Base-by-base conservation (phyloP, 2,329 filamentous ascomycete genomes). In the Stachybotrys elegans region DNA sequence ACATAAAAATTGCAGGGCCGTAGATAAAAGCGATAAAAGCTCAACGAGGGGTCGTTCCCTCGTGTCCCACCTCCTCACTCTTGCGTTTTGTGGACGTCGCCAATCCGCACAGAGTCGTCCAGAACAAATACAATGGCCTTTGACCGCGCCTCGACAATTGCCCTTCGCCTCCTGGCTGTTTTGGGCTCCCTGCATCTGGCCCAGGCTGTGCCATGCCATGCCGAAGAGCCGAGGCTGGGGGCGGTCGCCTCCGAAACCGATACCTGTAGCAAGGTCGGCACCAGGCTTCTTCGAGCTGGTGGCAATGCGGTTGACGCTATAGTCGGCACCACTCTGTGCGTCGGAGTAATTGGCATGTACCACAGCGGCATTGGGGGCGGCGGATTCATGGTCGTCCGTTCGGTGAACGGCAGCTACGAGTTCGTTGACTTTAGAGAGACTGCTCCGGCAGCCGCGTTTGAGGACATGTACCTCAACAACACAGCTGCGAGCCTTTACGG, bases 381-480 rank as follows among this genome's bases (percentile, higher is more conserved):
- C 13, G 88, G 88, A 2, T 93, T 93, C 63, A 79, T 86, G 75
- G 70, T 90, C 3, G 73, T 91, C n/a, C 75, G 83, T 48, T 67
- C 72, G 3, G 64, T 75, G 5, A 76, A 86, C 49, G 84, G 84
- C 5, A 67, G 68, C 8, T 92, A 88, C 57, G 88, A 94, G 54
- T 86, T 81, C 51, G 81, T 95, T 51, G 89, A 95, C 60, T 95
- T 93, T 61, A 76, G 90, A 14, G 90, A 95, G 63, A 88, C 80
- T 0, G 90, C 90, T 0, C 89, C 90, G 1, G 86, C 83, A 0
- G 86, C 87, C 2, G 83, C 88, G 0, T 86, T 76, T 49, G 72
- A 91, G 61, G 78, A 89, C 52, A 95, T 95, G 90, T 95, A 83
- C 65, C 79, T 78, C 43, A 79, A 84, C 48, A 79, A 90, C 51